Evolutionary conservation across 805 yeast species (phyloP), one percentile per base, ranked within the genome.

Genomic region (Candida dajiaensis): DNA sequence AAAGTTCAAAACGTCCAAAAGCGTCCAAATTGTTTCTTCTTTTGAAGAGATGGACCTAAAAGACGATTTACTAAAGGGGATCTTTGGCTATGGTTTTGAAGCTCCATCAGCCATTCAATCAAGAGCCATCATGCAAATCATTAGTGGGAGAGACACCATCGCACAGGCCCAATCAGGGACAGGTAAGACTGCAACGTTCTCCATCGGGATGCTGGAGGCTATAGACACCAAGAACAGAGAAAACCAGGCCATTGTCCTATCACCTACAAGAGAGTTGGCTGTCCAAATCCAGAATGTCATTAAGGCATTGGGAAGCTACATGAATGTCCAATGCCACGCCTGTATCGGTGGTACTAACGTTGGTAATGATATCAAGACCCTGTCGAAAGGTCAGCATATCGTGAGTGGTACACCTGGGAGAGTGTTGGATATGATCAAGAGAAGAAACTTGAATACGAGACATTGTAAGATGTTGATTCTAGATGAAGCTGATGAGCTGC

Each of bases 141-240:
- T 89, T 60, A 83, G 82, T 63, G 97, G 97, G 47, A 83, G 89
- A 69, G 99, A 94, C 69, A 95, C 90, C 45, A 81, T 94, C 53
- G 99, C 99, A 50, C 99, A 94, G 73, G 98, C 99, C 49, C 99
- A 94, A 72, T 89, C 97, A 33, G 99, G 99, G 71, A 94, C 99
- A 42, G 99, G 99, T 71, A 94, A 94, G 74, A 94, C 99, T 25
- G 99, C 98, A 54, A 94, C 99, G 41, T 94, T 94, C 76, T 78
- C 97, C 53, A 92, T 94, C 56, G 92, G 96, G 22, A 86, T 89
- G 76, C 73, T 94, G 54, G 95, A 94, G 70, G 86, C 80, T 53
- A 78, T 94, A 46, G 96, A 92, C 58, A 73, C 83, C 47, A 78
- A 75, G 52, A 70, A 78, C 52, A 77, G 81, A 62, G 86, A 85